Evolutionary conservation across 306 rosid genomes (phyloP).

Genomic region (Luffa aegyptiaca): DNA sequence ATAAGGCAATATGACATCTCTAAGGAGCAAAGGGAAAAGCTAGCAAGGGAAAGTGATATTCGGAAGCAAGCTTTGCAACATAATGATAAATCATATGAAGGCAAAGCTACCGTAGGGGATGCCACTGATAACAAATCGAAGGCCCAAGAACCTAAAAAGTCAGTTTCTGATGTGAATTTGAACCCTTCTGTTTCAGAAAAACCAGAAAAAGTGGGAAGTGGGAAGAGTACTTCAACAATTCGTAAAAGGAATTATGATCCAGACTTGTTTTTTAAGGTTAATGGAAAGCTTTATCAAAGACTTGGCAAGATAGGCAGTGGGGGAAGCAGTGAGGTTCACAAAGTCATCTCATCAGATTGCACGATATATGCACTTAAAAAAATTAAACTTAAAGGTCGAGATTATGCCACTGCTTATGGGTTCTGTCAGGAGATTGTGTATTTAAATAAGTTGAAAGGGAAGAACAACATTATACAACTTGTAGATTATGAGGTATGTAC

Average conservation of each 20-base stretch:
- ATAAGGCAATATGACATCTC: constrained; percentile 27
- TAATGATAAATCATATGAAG: constrained; percentile 27
- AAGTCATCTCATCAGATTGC: constrained; percentile 94
- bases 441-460: constrained; percentile 79
- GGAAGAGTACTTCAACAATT: constrained; percentile 40
- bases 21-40: constrained; percentile 32
- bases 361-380: constrained; percentile 81
- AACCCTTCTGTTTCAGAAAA: constrained; percentile 50
- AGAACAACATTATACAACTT: constrained; percentile 77
- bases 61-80: constrained; percentile 21
- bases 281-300: constrained; percentile 93
- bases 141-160: constrained; percentile 27
- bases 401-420: constrained; percentile 90
- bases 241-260: constrained; percentile 80
- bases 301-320: constrained; percentile 99
- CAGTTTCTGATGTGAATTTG: constrained; percentile 35
- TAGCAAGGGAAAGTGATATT: constrained; percentile 26
- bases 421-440: constrained; percentile 97
- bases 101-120: constrained; percentile 27
- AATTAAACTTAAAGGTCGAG: constrained; percentile 90
- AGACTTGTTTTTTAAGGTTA: constrained; percentile 83
- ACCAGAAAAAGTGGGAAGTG: constrained; percentile 46
- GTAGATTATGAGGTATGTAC: constrained; percentile 76
- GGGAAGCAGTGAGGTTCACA: constrained; percentile 99
- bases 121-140: constrained; percentile 29